Percentiles rank a stretch among this genome's conserved stretches.
These are phyloP conservation scores for Pseudovirgaria hyperparasitica DNA, from an alignment of 2,329 filamentous ascomycete species.

Conservation along the genomic window DNA sequence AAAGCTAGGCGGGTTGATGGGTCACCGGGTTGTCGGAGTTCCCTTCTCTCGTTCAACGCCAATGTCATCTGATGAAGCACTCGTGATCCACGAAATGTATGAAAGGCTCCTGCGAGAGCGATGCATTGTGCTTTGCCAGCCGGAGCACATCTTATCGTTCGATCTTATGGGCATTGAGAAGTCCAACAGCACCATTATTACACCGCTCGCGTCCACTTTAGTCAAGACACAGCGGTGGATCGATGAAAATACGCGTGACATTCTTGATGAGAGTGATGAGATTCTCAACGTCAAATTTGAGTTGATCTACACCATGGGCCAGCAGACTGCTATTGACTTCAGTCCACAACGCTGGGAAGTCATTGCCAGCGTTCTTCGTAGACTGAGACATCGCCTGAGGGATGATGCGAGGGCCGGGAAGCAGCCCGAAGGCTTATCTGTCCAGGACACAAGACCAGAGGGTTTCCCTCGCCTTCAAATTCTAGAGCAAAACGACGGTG, in stretches of 20 bases:
- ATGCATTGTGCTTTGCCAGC: neutral
- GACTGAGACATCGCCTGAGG: conserved; percentile 42
- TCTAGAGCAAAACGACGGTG: conserved; percentile 13
- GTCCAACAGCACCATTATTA: neutral
- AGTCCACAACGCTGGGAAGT: conserved; percentile 3
- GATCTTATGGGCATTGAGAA: conserved; percentile 2
- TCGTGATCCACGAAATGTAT: conserved; percentile 27
- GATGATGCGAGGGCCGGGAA: conserved; percentile 48
- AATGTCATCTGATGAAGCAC: too few species aligned
- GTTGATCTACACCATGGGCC: conserved; percentile 5
- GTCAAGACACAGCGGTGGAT: conserved; percentile 25
- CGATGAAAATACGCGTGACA: conserved; percentile 30
- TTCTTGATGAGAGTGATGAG: conserved; percentile 15
- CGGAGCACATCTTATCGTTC: conserved; percentile 4
- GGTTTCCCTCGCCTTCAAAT: conserved; percentile 23
- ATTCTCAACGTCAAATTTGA: conserved; percentile 1
- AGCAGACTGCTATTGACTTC: conserved; percentile 1
- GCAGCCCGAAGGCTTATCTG: conserved; percentile 45
- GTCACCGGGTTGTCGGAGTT: too few species aligned
- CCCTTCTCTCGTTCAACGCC: too few species aligned
- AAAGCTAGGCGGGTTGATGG: too few species aligned
- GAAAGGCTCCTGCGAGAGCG: conserved; percentile 26
- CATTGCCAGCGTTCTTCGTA: conserved; percentile 6
- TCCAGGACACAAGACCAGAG: too few species aligned
- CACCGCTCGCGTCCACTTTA: neutral